phyloP scores from a whole-genome alignment of 306 rosid genomes.

The Cucurbita ficifolia region DNA sequence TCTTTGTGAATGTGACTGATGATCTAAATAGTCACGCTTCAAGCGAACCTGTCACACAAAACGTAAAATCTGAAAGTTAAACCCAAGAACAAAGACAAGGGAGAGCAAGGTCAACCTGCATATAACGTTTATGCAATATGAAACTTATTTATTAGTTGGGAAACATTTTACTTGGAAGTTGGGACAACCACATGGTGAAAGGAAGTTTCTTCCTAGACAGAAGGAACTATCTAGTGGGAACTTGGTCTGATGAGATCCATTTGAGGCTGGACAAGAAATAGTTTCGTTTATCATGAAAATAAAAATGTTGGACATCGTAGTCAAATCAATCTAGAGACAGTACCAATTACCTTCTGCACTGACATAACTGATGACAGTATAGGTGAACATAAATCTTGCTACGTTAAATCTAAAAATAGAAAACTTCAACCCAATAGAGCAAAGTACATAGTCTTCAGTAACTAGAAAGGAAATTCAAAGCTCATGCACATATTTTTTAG shows the following conservation, averaged over 20 bases:
- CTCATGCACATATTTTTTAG: not conserved
- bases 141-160: not conserved
- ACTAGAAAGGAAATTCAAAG: not conserved
- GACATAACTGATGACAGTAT: not conserved
- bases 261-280: not conserved
- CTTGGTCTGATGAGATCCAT: not conserved
- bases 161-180: not conserved
- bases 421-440: not conserved
- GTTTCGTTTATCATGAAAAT: not conserved
- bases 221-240: not conserved
- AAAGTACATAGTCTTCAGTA: not conserved
- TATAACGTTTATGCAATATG: not conserved
- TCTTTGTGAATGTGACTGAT: conserved; percentile 33
- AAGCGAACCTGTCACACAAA: conserved; percentile 50
- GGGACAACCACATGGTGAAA: not conserved
- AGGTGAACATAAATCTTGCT: not conserved
- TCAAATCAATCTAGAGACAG: not conserved
- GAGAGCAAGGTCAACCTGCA: not conserved
- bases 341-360: not conserved
- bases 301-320: not conserved
- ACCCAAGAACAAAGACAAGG: not conserved
- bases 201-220: not conserved
- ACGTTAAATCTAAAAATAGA: not conserved
- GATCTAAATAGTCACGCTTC: conserved; percentile 80
- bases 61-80: not conserved